A percentile compares a stretch with the other conserved stretches of the same genome.
Evolutionary conservation across 2,329 filamentous ascomycete genomes (phyloP).

Genomic region (Blumeria graminis): DNA sequence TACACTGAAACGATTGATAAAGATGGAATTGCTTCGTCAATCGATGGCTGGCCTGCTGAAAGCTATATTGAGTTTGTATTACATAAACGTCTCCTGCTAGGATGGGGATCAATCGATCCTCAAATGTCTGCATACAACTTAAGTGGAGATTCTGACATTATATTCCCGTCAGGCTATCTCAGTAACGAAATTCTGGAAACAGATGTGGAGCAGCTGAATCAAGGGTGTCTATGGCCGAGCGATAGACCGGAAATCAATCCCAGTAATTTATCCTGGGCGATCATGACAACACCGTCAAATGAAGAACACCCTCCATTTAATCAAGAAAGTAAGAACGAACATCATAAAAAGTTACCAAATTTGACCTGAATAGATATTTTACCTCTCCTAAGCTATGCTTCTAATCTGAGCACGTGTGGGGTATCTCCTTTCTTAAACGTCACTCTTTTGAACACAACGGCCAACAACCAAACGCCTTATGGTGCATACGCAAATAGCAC

Average conservation of each 20-base stretch:
- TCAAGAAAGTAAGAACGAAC: slow-evolving; percentile 5
- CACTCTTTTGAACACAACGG: slow-evolving; percentile 26
- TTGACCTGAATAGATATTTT: slow-evolving; percentile 7
- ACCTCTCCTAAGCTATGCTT: slow-evolving; percentile 15
- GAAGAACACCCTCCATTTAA: slow-evolving; percentile 12
- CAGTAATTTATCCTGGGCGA: slow-evolving; percentile 29
- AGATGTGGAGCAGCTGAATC: slow-evolving; percentile 19
- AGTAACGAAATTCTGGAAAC: slow-evolving; percentile 15
- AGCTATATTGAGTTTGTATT: slow-evolving; percentile 29
- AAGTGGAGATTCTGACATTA: slow-evolving; percentile 21
- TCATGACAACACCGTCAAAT: slow-evolving; percentile 13
- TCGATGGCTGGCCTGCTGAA: slow-evolving; percentile 39
- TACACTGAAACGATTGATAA: slow-evolving; percentile 18
- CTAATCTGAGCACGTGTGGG: slow-evolving; percentile 28
- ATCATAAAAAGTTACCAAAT: not conserved
- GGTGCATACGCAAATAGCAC: slow-evolving; percentile 22
- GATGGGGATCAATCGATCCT: slow-evolving; percentile 30
- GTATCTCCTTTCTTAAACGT: slow-evolving; percentile 33
- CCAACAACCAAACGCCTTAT: slow-evolving; percentile 25
- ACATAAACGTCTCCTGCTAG: slow-evolving; percentile 27
- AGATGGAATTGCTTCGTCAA: slow-evolving; percentile 20
- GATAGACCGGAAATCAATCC: slow-evolving; percentile 18
- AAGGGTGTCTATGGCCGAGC: slow-evolving; percentile 28
- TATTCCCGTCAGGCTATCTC: slow-evolving; percentile 27
- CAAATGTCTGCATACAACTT: slow-evolving; percentile 32